These are phyloP conservation scores for Penicillium brasilianum DNA, from an alignment of 2,329 filamentous ascomycete genomes.

Conservation along the genomic window DNA sequence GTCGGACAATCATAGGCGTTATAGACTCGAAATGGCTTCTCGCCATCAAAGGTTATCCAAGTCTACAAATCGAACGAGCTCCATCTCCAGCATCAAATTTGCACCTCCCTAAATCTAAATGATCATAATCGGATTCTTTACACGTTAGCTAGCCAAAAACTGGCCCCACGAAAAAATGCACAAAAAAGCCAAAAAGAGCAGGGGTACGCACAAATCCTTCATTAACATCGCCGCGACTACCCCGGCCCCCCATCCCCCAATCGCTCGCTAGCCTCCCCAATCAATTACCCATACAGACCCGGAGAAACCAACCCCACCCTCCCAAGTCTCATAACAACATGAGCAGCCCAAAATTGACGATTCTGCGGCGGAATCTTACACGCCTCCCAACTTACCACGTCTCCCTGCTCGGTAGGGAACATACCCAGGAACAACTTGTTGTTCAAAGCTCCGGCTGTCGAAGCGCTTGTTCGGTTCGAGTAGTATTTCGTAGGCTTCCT, in stretches of 20 bases:
- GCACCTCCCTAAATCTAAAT: too few relatives aligned
- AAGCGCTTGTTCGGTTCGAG: conserved; percentile 1
- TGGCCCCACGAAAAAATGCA: not conserved
- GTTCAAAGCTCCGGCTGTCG: not conserved
- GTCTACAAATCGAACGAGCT: too few relatives aligned
- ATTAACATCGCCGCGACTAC: not conserved
- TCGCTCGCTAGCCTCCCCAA: not conserved
- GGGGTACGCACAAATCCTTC: not conserved
- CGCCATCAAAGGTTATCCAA: not conserved
- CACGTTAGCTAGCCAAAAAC: not conserved
- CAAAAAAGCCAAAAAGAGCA: too few relatives aligned
- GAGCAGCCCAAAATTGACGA: not conserved
- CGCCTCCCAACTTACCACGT: not conserved
- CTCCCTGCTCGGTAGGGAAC: not conserved
- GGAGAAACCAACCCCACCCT: not conserved
- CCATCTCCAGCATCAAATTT: too few relatives aligned
- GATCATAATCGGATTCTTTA: not conserved
- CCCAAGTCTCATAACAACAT: conserved; percentile 3
- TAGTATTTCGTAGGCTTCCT: not conserved
- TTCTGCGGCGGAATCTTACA: not conserved
- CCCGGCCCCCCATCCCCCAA: conserved; percentile 1
- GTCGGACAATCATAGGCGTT: too few relatives aligned
- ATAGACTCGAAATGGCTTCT: not conserved
- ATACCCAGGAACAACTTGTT: not conserved
- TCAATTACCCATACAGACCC: not conserved